Percentiles rank a stretch among this genome's conserved stretches.
Evolutionary conservation across 148 eudicot genomes (phyloP).

Genomic region (Selenicereus undatus): DNA sequence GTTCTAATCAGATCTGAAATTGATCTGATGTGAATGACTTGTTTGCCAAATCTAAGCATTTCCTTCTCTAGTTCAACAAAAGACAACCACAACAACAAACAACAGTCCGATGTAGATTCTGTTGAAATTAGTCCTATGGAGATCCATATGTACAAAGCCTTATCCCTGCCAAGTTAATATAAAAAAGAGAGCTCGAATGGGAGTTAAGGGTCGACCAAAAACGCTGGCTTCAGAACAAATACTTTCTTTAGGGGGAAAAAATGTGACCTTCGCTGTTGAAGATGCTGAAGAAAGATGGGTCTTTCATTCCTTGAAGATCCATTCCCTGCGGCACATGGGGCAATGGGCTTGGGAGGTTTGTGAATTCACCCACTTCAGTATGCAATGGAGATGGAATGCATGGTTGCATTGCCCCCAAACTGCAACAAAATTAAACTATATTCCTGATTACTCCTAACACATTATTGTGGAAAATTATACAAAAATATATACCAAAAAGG

Average conservation of each 20-base stretch:
- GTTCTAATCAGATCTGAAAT: neutral
- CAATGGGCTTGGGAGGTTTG: constrained; percentile 86
- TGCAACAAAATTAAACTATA: constrained; percentile 29
- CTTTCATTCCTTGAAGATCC: constrained; percentile 73
- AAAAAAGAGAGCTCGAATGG: no score
- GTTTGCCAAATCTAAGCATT: neutral
- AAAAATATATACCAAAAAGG: no score
- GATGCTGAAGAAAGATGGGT: neutral
- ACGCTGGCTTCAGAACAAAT: no score
- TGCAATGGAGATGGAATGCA: constrained; percentile 95
- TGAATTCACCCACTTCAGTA: constrained; percentile 92
- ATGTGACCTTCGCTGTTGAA: neutral
- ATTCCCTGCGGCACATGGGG: constrained; percentile 88
- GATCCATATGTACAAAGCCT: neutral
- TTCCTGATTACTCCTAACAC: neutral
- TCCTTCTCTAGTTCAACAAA: no score
- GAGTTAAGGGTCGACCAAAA: no score
- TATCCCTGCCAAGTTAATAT: neutral
- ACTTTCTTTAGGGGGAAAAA: neutral
- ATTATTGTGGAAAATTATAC: neutral
- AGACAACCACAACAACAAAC: no score
- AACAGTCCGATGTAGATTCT: no score
- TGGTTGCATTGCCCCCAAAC: constrained; percentile 99
- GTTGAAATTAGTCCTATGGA: neutral
- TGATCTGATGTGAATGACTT: neutral